phyloP scores from a whole-genome alignment of 192 early-diverging fungal species.

The Thamnidium elegans region DNA sequence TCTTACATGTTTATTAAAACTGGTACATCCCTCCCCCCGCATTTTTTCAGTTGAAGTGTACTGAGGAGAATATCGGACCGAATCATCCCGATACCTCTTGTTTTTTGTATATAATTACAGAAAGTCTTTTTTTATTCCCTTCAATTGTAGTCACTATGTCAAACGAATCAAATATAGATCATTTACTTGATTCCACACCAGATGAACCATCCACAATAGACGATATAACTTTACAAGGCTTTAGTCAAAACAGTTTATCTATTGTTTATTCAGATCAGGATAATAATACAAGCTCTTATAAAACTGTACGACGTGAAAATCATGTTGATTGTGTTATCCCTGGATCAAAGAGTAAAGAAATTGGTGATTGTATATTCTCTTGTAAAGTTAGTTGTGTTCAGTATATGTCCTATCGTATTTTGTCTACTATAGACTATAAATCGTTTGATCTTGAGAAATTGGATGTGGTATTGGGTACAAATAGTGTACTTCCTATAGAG shows the following conservation, averaged over 20 bases:
- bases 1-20: not conserved
- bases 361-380: not conserved
- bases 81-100: too few relatives aligned
- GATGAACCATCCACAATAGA: too few relatives aligned
- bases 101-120: too few relatives aligned
- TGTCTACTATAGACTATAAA: not conserved
- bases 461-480: not conserved
- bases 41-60: not conserved
- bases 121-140: too few relatives aligned
- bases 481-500: not conserved
- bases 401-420: not conserved
- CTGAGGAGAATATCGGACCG: too few relatives aligned
- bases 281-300: not conserved
- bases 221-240: too few relatives aligned
- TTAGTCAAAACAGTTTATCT: too few relatives aligned
- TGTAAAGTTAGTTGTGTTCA: not conserved
- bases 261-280: not conserved
- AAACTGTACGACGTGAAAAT: not conserved
- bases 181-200: too few relatives aligned
- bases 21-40: not conserved
- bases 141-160: too few relatives aligned
- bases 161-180: too few relatives aligned
- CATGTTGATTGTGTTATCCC: not conserved
- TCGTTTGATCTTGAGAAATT: not conserved
- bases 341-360: not conserved